Evolutionary conservation across 164 flowering plant species (phyloP).

Genomic region (Berberis thunbergii): DNA sequence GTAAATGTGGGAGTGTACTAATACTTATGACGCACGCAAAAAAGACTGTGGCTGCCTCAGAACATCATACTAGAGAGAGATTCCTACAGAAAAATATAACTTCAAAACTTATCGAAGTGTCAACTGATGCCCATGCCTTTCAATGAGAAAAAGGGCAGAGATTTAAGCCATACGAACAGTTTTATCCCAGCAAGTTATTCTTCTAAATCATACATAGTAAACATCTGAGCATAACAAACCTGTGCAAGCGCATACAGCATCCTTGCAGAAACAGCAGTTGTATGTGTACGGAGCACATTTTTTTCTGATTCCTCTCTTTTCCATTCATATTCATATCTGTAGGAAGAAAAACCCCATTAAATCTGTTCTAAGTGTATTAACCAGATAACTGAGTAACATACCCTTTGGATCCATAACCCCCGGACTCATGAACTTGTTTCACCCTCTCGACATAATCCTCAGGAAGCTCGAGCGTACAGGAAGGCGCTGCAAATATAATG

Average conservation of each 20-base stretch:
- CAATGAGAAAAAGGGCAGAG: not conserved
- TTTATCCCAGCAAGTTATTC: not conserved
- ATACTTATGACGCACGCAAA: no score
- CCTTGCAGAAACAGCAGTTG: conserved; percentile 93
- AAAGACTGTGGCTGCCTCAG: no score
- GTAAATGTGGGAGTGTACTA: no score
- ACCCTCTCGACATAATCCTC: conserved; percentile 93
- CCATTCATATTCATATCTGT: conserved; percentile 87
- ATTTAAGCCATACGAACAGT: not conserved
- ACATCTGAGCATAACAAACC: conserved; percentile 23
- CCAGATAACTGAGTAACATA: conserved; percentile 17
- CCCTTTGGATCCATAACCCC: conserved; percentile 95
- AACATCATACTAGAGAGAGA: no score
- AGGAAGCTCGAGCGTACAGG: conserved; percentile 67
- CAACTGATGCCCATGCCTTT: no score
- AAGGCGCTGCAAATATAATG: conserved; percentile 42
- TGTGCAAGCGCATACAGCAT: conserved; percentile 87
- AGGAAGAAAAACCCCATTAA: conserved; percentile 1
- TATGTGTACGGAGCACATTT: conserved; percentile 87
- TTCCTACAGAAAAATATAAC: no score
- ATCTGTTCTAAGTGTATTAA: conserved; percentile 15
- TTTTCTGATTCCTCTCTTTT: conserved; percentile 91
- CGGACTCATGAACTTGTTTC: conserved; percentile 72
- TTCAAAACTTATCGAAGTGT: no score
- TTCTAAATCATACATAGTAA: not conserved